phyloP scores from a whole-genome alignment of 257 asterid genomes.

The Thymus mandschuricus region DNA sequence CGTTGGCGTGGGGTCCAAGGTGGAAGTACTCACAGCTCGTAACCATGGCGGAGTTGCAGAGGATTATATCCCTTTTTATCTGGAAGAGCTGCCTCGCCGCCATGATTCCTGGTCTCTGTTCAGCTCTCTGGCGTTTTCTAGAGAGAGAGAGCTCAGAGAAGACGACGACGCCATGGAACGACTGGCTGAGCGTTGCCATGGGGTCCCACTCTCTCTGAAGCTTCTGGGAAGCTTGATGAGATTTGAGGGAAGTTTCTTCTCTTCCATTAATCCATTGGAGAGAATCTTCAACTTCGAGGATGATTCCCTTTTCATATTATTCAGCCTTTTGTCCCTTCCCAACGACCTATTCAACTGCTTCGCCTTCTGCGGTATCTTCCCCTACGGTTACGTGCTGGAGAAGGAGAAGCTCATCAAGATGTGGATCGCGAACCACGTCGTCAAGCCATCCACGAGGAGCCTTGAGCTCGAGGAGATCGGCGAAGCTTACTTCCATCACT shows the following conservation, averaged over 20 bases:
- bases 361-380: conserved; percentile 21
- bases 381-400: conserved; percentile 6
- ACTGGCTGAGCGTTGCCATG: background rate
- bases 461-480: background rate
- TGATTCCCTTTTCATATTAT: background rate
- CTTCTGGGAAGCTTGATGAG: conserved; percentile 28
- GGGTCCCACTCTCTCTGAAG: conserved; percentile 22
- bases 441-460: background rate
- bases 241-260: background rate
- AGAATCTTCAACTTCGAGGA: background rate
- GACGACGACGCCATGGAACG: background rate
- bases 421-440: conserved; percentile 23
- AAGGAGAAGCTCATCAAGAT: conserved; percentile 23
- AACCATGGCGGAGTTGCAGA: background rate
- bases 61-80: too few species aligned
- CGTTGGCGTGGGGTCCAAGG: conserved; percentile 16
- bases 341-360: conserved; percentile 7
- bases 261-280: background rate
- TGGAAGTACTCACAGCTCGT: background rate
- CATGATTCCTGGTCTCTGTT: conserved; percentile 14
- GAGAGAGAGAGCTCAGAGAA: background rate
- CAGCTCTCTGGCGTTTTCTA: conserved; percentile 11
- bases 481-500: conserved; percentile 10
- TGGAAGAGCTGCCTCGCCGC: too few species aligned
- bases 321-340: conserved; percentile 10